phyloP scores from a whole-genome alignment of 495 filamentous ascomycete genomes.

The Aspergillus conjunctus region DNA sequence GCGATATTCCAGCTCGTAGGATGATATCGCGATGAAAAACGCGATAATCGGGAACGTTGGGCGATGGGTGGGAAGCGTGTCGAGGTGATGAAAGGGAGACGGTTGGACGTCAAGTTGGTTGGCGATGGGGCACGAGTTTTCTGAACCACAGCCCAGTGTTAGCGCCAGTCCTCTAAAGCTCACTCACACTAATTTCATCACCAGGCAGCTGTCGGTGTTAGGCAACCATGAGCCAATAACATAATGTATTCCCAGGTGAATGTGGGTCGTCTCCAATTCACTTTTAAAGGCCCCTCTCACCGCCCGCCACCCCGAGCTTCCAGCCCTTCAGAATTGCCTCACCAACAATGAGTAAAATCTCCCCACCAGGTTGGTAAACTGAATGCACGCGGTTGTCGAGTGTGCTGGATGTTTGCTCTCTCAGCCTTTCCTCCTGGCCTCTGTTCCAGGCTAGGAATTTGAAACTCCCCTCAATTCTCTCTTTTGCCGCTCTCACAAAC shows the following conservation, averaged over 20 bases:
- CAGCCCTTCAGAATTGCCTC: conserved; percentile 15
- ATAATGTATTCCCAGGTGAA: background rate
- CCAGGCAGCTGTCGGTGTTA: conserved; percentile 8
- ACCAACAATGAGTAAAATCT: conserved; percentile 15
- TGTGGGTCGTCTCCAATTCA: background rate
- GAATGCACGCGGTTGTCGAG: conserved; percentile 10
- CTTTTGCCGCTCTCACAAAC: background rate
- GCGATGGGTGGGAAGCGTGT: conserved; percentile 37
- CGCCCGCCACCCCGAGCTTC: conserved; percentile 26
- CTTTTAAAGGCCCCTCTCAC: conserved; percentile 22
- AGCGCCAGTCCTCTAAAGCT: conserved; percentile 33
- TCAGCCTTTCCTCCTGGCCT: conserved; percentile 33
- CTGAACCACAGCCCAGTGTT: conserved; percentile 37
- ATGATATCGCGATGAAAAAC: conserved; percentile 48
- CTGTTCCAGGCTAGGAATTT: conserved; percentile 31
- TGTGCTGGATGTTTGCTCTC: conserved; percentile 35
- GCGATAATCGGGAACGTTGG: conserved; percentile 44
- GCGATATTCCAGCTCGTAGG: conserved; percentile 31
- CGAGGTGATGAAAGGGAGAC: conserved; percentile 48
- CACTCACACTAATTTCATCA: conserved; percentile 12
- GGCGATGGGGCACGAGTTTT: conserved; percentile 53
- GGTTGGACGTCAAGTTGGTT: conserved; percentile 45
- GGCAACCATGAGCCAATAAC: conserved; percentile 10
- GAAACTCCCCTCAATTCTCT: conserved; percentile 11
- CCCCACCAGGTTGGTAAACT: conserved; percentile 17